Percentiles rank a stretch among this genome's conserved stretches.
Evolutionary conservation across 2,329 filamentous ascomycete species (phyloP).

Genomic region (Sporothrix protearum): DNA sequence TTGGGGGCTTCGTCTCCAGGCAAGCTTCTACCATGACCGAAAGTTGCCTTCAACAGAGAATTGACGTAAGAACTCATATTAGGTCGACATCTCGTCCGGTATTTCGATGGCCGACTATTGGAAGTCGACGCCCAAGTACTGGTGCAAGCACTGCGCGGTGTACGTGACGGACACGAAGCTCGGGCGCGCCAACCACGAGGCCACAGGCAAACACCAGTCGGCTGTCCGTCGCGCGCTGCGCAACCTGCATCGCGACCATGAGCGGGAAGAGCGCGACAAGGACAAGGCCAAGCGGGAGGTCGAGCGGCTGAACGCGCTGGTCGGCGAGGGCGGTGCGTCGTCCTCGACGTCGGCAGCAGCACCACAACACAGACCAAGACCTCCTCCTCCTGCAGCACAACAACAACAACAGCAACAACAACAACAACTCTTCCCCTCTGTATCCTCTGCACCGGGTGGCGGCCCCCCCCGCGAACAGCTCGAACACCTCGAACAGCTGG

Average conservation of each 20-base stretch:
- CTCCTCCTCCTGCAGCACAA: background rate
- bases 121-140: constrained; percentile 97
- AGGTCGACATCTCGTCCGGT: background rate
- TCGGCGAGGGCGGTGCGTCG: constrained; percentile 39
- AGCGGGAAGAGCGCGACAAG: constrained; percentile 75
- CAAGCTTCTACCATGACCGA: background rate
- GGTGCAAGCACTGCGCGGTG: constrained; percentile 93
- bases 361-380: background rate
- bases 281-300: constrained; percentile 81
- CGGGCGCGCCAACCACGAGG: constrained; percentile 84
- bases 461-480: constrained; percentile 68
- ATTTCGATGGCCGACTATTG: constrained; percentile 92
- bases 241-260: constrained; percentile 80
- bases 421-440: constrained; percentile 22
- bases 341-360: background rate
- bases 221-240: constrained; percentile 85
- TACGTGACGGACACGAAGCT: constrained; percentile 91
- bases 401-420: background rate
- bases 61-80: too few species aligned
- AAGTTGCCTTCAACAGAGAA: background rate
- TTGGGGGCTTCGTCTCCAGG: background rate
- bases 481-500: constrained; percentile 81
- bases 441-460: constrained; percentile 26
- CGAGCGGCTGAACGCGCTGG: constrained; percentile 76
- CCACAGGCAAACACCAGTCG: constrained; percentile 78